Evolutionary conservation across 805 yeast genomes (phyloP).

Genomic region (Saccharomyces kudriavzevii): DNA sequence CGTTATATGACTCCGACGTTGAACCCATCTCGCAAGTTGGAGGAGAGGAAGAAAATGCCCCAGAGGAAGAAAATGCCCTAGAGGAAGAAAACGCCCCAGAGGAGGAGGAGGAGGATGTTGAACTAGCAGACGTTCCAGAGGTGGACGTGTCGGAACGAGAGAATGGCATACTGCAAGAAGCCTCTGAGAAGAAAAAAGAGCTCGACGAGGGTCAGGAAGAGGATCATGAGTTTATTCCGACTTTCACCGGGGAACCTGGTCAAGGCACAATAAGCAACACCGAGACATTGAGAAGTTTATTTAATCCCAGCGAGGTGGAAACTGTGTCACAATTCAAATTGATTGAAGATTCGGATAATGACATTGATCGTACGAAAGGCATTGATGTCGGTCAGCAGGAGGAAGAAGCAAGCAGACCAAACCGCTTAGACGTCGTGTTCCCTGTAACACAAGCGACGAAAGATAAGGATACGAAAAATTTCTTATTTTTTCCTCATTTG

Average conservation of each 20-base stretch:
- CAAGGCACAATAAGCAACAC: conserved; percentile 38
- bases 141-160: not conserved
- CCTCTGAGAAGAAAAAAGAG: conserved; percentile 15
- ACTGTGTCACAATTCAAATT: conserved; percentile 34
- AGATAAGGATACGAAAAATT: conserved; percentile 33
- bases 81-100: not conserved
- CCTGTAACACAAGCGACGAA: conserved; percentile 7
- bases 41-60: conserved; percentile 29
- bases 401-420: conserved; percentile 11
- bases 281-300: conserved; percentile 53
- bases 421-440: not conserved
- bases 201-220: conserved; percentile 25
- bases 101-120: not conserved
- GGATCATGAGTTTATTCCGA: conserved; percentile 47
- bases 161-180: not conserved
- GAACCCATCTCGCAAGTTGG: conserved; percentile 35
- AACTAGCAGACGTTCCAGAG: not conserved
- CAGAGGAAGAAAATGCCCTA: conserved; percentile 1
- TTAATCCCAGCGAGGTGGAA: conserved; percentile 38
- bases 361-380: conserved; percentile 31
- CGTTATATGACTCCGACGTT: conserved; percentile 34
- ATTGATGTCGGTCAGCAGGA: conserved; percentile 3
- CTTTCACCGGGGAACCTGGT: conserved; percentile 28
- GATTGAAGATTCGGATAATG: conserved; percentile 40
- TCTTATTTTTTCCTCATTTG: conserved; percentile 73